Evolutionary conservation across 2,329 filamentous ascomycete genomes (phyloP), one percentile per base, ranked within the genome.

Genomic region (Aspergillus ibericus): DNA sequence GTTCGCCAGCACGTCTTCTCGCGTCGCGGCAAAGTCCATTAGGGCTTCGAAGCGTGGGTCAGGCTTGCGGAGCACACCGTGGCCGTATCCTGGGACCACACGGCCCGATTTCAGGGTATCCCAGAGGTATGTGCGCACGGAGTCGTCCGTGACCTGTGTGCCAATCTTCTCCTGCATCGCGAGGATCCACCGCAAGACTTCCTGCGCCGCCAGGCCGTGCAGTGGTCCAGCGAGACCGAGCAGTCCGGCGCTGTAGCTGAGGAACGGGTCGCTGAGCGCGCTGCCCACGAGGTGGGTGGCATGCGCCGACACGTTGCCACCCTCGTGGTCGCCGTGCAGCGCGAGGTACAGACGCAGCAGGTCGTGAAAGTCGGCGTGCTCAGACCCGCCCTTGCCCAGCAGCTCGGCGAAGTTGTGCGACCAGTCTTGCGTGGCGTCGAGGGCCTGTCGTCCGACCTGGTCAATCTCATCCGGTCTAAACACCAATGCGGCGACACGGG

Each of bases 391-490:
- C 81, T 96, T 96, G 72, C 93, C 93, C 55, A 98, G 85, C 87
- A 98, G 92, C 65, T 92, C 91, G 47, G 95, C 95, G 72, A 97
- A 99, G 84, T 99, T 99, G 83, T 97, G 96, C 0, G 93, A 89
- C 95, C 95, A 99, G 78, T 99, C 95, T 79, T 97, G 91, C 67
- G 89, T 84, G 58, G 86, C 78, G 70, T 99, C 93, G 51, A 96
- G 72, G 82, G 75, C 90, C 81, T 68, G 88, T 85, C 8, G 91
- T 87, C 62, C 96, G 82, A 65, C 90, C 81, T 71, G 89, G 88
- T 75, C 93, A 86, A 68, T 82, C 79, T 73, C 85, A 82, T 84
- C 95, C 91, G 63, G 92, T 83, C 96, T 92, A 83, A 99, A 97
- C 72, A 99, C 97, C 79, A 96, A 96, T 59, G 95, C 95, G 27